Percentiles rank a stretch among this genome's conserved stretches.
Evolutionary conservation across 768 basidiomycete species (phyloP).

Genomic region (Xanthoconium stramineum): DNA sequence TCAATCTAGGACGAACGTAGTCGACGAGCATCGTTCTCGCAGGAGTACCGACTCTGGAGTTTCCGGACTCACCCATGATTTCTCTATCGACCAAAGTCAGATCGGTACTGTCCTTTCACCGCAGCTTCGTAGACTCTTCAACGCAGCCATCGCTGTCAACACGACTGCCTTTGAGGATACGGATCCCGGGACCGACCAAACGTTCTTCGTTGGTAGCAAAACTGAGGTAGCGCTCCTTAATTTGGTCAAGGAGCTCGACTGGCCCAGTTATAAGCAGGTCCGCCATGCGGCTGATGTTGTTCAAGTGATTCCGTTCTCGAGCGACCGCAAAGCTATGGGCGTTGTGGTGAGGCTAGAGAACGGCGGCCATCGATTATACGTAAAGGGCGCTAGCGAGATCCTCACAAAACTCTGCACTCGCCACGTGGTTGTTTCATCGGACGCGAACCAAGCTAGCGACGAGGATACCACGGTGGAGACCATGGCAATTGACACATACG

Average conservation of each 20-base stretch:
- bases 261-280: slow-evolving; percentile 66
- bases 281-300: slow-evolving; percentile 60
- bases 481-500: slow-evolving; percentile 57
- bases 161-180: slow-evolving; percentile 92
- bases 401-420: slow-evolving; percentile 70
- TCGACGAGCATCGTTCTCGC: slow-evolving; percentile 41
- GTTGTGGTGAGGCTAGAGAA: slow-evolving; percentile 64
- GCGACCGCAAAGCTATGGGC: slow-evolving; percentile 93
- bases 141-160: slow-evolving; percentile 85
- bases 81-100: slow-evolving; percentile 77
- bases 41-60: slow-evolving; percentile 29
- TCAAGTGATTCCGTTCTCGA: slow-evolving; percentile 93
- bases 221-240: slow-evolving; percentile 90
- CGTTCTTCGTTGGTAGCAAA: slow-evolving; percentile 84
- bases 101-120: slow-evolving; percentile 64
- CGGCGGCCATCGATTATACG: slow-evolving; percentile 62
- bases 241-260: slow-evolving; percentile 78
- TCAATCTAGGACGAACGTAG: slow-evolving; percentile 65
- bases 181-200: slow-evolving; percentile 56
- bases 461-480: slow-evolving; percentile 46
- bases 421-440: slow-evolving; percentile 64
- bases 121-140: slow-evolving; percentile 64
- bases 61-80: slow-evolving; percentile 59
- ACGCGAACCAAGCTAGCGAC: slow-evolving; percentile 12
- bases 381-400: slow-evolving; percentile 96